Evolutionary conservation across 2,329 filamentous ascomycete species (phyloP).

Genomic region (Fusarium sp.): DNA sequence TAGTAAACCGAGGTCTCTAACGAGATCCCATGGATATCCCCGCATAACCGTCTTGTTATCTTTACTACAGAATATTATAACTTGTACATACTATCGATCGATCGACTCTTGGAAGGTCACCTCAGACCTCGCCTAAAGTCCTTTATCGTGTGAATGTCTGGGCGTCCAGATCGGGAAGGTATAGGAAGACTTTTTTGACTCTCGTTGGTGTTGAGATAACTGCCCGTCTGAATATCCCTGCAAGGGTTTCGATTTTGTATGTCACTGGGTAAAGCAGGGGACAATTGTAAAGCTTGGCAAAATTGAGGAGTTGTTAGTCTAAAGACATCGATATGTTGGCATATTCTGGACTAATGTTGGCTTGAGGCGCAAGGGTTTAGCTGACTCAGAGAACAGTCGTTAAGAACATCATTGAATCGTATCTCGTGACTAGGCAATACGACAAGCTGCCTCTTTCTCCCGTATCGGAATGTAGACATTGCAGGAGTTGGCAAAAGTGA

Average conservation of each 20-base stretch:
- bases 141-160: not conserved
- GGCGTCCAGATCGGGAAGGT: slow-evolving; percentile 25
- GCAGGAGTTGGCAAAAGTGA: slow-evolving; percentile 19
- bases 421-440: not conserved
- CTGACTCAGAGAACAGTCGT: not conserved
- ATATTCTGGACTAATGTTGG: not conserved
- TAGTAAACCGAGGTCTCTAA: not conserved
- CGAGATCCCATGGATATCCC: not conserved
- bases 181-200: slow-evolving; percentile 1
- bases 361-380: not conserved
- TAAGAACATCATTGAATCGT: not conserved
- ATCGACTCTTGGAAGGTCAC: not conserved
- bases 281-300: slow-evolving; percentile 6
- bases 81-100: not conserved
- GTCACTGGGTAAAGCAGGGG: slow-evolving; percentile 2
- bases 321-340: not conserved
- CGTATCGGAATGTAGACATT: not conserved
- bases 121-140: not conserved
- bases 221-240: slow-evolving; percentile 3
- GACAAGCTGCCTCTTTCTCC: slow-evolving; percentile 7
- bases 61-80: not conserved
- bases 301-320: not conserved
- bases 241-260: not conserved
- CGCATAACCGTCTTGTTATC: not conserved
- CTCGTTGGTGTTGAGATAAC: not conserved